Conservation (phyloP, 106 monocot genomes). For the Allium cepa region DNA sequence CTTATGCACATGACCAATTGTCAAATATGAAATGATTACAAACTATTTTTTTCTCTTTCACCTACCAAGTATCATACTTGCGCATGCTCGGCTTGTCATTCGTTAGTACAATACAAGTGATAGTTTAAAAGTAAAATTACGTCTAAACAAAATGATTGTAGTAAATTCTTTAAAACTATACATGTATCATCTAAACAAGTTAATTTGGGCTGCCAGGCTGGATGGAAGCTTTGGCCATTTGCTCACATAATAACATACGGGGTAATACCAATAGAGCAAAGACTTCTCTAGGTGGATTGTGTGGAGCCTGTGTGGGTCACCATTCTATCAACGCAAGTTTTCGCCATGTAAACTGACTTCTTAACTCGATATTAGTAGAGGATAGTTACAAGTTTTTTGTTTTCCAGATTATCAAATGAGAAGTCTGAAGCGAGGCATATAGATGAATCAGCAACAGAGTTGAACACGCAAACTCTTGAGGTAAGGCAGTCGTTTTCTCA, state of each 20-base stretch:
- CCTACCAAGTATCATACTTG: too few species aligned
- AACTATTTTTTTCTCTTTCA: too few species aligned
- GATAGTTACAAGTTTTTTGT: neutral
- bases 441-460: constrained; percentile 14
- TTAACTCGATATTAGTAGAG: neutral
- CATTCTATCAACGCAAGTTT: constrained; percentile 82
- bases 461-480: constrained; percentile 13
- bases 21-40: too few species aligned
- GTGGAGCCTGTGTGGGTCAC: constrained; percentile 95
- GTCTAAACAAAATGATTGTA: too few species aligned
- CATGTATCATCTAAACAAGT: too few species aligned
- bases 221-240: constrained; percentile 97
- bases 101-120: too few species aligned
- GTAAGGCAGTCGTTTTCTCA: constrained; percentile 10
- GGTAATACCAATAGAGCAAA: constrained; percentile 83
- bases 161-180: too few species aligned
- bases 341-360: neutral
- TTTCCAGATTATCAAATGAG: constrained; percentile 73
- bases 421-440: constrained; percentile 71
- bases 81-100: too few species aligned
- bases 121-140: too few species aligned
- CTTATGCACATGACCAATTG: too few species aligned
- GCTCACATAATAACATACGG: constrained; percentile 86
- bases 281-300: constrained; percentile 95
- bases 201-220: constrained; percentile 38